Base-by-base conservation (phyloP, 345 rosid genomes). In the Populus tremula region DNA sequence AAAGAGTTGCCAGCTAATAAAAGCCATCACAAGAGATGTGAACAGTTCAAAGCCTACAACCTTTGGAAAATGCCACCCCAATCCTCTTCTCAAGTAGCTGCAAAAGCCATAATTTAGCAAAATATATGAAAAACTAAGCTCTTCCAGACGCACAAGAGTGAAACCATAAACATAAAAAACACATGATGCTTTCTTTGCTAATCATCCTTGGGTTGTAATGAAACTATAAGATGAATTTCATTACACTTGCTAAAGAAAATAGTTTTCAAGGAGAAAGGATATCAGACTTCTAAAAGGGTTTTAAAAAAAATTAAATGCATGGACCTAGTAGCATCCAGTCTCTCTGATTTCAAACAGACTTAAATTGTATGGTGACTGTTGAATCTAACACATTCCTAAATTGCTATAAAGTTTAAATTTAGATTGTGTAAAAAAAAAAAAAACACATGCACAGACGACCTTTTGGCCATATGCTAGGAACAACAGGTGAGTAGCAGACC, bases 41-140 rank as follows among this genome's bases (percentile, higher is more conserved):
- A 86, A 79, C n/a, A 95, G 78, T 82, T 93, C 98, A 73, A 96
- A 93, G 78, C 97, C 96, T 6, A 96, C 96, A 49, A 96, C 92
- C 87, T 91, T 84, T 1, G 97, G 94, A 54, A 96, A 88, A 80
- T 92, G 96, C 98, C 99, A 95, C 21, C 97, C 98, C 88, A 92
- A 59, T 61, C 91, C 93, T 84, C 91, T 88, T 82, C 87, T 88
- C 88, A 92, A 80, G 80, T 96, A 93, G 88, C 96, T 96, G 91
- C 87, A 77, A 69, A 63, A 70, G 41, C 36, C 80, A 59, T 76
- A 33, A 20, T 74, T 80, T 43, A 41, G 66, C 31, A 62, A 79
- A 65, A 54, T n/a, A 8, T 31, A 62, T 29, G 21, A 53, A 39
- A 47, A 23, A 47, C 36, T 10, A 23, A 20, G 17, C 31, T 13